These are phyloP conservation scores for Rhypophila decipiens DNA, from an alignment of 495 filamentous ascomycete genomes.

Conservation along the genomic window DNA sequence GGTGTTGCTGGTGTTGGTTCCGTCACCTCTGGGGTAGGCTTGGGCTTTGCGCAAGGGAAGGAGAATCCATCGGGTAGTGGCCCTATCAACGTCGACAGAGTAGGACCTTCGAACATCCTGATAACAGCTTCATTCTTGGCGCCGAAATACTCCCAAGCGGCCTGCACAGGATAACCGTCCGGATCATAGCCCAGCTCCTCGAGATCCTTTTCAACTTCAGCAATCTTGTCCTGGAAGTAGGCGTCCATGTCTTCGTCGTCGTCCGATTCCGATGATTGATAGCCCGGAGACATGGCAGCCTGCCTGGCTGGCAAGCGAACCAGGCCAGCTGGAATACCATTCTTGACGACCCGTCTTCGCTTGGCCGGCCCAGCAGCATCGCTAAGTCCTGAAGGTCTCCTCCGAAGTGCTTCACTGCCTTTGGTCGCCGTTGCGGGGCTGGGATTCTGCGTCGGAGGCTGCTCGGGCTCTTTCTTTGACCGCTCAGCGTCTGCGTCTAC, in stretches of 20 bases:
- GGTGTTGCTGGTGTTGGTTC: slow-evolving; percentile 6
- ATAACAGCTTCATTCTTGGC: slow-evolving; percentile 27
- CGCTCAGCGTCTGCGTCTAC: no score
- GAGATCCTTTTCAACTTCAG: slow-evolving; percentile 35
- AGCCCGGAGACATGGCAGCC: slow-evolving; percentile 15
- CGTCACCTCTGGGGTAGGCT: neutral
- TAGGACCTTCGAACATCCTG: slow-evolving; percentile 26
- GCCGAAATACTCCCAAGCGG: slow-evolving; percentile 25
- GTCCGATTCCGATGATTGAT: slow-evolving; percentile 41
- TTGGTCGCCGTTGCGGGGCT: slow-evolving; percentile 4
- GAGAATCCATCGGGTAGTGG: slow-evolving; percentile 21
- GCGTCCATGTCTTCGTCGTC: slow-evolving; percentile 48
- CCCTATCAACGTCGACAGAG: slow-evolving; percentile 27
- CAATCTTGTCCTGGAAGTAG: slow-evolving; percentile 41
- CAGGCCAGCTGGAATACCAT: slow-evolving; percentile 6
- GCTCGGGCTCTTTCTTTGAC: no score
- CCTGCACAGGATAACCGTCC: slow-evolving; percentile 13
- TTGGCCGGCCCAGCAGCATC: no score
- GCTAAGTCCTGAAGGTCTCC: no score
- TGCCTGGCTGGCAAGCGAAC: slow-evolving; percentile 25
- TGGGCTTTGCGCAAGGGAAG: slow-evolving; percentile 14
- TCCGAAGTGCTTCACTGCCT: slow-evolving; percentile 1
- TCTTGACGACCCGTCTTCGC: slow-evolving; percentile 11
- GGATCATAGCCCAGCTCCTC: slow-evolving; percentile 27
- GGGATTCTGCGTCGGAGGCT: neutral